Percentiles rank a stretch among this genome's conserved stretches.
These are phyloP conservation scores for Tylopilus cervinicoccineus DNA, from an alignment of 768 basidiomycete genomes.

Conservation along the genomic window DNA sequence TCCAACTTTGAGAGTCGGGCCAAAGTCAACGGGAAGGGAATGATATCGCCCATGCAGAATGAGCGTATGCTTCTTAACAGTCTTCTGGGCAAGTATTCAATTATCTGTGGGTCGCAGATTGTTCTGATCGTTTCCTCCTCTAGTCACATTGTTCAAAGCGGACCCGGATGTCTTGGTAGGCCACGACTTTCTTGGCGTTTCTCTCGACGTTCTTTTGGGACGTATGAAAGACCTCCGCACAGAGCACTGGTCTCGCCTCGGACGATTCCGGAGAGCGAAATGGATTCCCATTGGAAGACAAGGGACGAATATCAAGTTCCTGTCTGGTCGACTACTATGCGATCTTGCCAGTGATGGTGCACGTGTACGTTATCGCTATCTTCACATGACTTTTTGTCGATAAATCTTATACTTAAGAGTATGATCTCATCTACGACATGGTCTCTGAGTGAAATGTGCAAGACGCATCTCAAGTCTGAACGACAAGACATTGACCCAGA, in stretches of 20 bases:
- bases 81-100: constrained; percentile 57
- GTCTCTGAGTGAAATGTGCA: constrained; percentile 97
- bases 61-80: constrained; percentile 85
- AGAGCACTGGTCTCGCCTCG: constrained; percentile 92
- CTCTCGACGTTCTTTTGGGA: constrained; percentile 85
- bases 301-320: constrained; percentile 77
- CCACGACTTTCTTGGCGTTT: constrained; percentile 89
- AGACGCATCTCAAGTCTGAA: constrained; percentile 78
- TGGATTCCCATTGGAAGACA: constrained; percentile 82
- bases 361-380: constrained; percentile 52
- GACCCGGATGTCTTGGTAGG: constrained; percentile 96
- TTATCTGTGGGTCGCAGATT: background rate
- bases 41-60: constrained; percentile 69
- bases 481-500: constrained; percentile 95
- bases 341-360: constrained; percentile 94
- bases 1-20: constrained; percentile 74
- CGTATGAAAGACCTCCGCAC: constrained; percentile 88
- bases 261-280: constrained; percentile 79
- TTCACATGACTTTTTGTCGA: background rate
- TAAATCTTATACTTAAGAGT: constrained; percentile 45
- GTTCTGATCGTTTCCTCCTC: background rate
- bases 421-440: constrained; percentile 98
- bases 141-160: constrained; percentile 73
- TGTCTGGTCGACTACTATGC: constrained; percentile 83
- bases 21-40: constrained; percentile 57